A percentile compares a stretch with the other conserved stretches of the same genome.
phyloP scores from a whole-genome alignment of 192 early-diverging fungal species.

The Backusella luteola region DNA sequence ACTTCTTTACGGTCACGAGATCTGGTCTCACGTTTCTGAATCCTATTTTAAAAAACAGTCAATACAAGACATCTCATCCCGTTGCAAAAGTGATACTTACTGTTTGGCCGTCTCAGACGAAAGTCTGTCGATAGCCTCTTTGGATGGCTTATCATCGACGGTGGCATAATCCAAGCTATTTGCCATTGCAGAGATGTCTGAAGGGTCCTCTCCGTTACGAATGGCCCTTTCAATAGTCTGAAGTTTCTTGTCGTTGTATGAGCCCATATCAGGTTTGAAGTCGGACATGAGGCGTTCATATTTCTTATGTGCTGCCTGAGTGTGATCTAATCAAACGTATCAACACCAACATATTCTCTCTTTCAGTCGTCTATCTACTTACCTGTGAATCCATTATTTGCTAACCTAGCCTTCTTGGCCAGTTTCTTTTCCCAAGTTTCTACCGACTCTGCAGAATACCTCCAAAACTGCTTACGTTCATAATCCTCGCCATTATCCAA shows the following conservation, averaged over 20 bases:
- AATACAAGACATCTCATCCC: not conserved
- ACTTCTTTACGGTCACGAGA: slow-evolving; percentile 70
- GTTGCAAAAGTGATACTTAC: slow-evolving; percentile 36
- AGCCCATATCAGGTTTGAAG: slow-evolving; percentile 79
- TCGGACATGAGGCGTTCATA: slow-evolving; percentile 78
- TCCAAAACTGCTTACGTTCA: slow-evolving; percentile 78
- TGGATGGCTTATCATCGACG: slow-evolving; percentile 56
- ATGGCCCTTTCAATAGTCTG: slow-evolving; percentile 34
- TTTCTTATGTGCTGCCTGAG: slow-evolving; percentile 84
- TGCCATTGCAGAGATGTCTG: slow-evolving; percentile 45
- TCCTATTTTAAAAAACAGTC: slow-evolving; percentile 35
- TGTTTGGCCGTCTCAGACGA: slow-evolving; percentile 75
- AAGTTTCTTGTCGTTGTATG: slow-evolving; percentile 70
- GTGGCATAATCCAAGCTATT: slow-evolving; percentile 67
- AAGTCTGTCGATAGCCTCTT: slow-evolving; percentile 66
- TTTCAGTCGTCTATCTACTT: not conserved
- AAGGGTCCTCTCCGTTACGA: slow-evolving; percentile 36
- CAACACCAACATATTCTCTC: not conserved
- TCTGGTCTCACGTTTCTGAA: slow-evolving; percentile 55
- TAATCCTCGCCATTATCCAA: slow-evolving; percentile 77
- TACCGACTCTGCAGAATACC: slow-evolving; percentile 84
- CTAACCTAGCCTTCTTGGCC: slow-evolving; percentile 59
- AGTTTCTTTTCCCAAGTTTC: slow-evolving; percentile 84
- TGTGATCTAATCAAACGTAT: slow-evolving; percentile 54
- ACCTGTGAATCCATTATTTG: slow-evolving; percentile 84